Percentiles rank a stretch among this genome's conserved stretches.
Conservation (phyloP, 1,284 basidiomycete species). For the Sporisorium graminicola region DNA sequence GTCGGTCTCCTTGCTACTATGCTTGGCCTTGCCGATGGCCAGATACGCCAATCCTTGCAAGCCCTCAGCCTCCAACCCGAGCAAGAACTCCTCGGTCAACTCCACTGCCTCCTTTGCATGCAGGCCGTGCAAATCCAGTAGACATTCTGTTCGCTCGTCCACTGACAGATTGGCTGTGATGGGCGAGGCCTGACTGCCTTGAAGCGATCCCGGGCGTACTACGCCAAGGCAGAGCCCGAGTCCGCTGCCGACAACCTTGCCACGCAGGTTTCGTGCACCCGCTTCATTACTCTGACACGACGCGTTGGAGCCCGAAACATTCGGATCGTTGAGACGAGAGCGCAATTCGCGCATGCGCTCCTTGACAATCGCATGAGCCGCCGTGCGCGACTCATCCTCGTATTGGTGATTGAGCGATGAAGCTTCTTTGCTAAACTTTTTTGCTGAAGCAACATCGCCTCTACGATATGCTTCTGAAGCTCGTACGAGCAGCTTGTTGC, state of each 20-base stretch:
- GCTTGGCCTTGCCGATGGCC: conserved; percentile 94
- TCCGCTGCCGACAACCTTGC: conserved; percentile 82
- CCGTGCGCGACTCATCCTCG: conserved; percentile 85
- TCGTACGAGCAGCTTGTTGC: conserved; percentile 93
- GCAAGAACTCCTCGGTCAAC: conserved; percentile 88
- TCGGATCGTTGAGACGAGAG: conserved; percentile 75
- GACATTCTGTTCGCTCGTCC: conserved; percentile 76
- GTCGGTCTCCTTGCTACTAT: conserved; percentile 84
- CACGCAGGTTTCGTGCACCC: conserved; percentile 80
- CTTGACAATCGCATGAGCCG: conserved; percentile 82
- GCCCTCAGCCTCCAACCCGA: conserved; percentile 82
- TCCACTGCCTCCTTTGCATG: conserved; percentile 92
- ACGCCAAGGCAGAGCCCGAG: conserved; percentile 71
- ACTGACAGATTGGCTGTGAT: conserved; percentile 74
- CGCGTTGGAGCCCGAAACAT: conserved; percentile 70
- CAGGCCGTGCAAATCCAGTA: conserved; percentile 72
- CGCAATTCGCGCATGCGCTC: conserved; percentile 79
- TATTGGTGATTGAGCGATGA: conserved; percentile 92
- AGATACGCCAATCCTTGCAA: conserved; percentile 80
- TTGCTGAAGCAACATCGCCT: conserved; percentile 93
- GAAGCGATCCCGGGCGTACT: conserved; percentile 36
- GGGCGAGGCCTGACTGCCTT: conserved; percentile 38
- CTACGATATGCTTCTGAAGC: conserved; percentile 94
- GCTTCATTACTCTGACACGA: conserved; percentile 79
- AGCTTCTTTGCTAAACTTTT: conserved; percentile 90